A percentile compares a stretch with the other conserved stretches of the same genome.
These are phyloP conservation scores for Mycena sp. DNA, from an alignment of 1,284 basidiomycete species.

Conservation along the genomic window DNA sequence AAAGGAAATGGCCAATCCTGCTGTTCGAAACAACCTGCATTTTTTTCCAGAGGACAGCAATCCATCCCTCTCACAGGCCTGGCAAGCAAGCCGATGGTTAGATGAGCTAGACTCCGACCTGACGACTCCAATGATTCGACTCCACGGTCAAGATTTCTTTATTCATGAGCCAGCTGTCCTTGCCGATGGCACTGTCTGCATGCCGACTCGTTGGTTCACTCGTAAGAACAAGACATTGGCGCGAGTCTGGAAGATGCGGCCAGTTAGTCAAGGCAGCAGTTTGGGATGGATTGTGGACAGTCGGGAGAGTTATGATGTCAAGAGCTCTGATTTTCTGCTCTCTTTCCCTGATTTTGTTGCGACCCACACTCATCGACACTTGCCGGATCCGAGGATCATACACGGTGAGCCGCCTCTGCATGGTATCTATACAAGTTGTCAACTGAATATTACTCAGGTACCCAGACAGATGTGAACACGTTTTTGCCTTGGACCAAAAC, in stretches of 20 bases:
- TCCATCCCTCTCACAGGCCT: constrained; percentile 30
- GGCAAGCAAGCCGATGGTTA: constrained; percentile 39
- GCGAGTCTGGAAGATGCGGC: constrained; percentile 26
- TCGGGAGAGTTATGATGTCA: constrained; percentile 18
- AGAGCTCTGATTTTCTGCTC: constrained; percentile 22
- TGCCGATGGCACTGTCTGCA: constrained; percentile 31
- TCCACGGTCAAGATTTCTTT: constrained; percentile 41
- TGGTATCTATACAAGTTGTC: neutral
- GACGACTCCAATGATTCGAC: constrained; percentile 41
- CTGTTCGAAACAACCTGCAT: constrained; percentile 34
- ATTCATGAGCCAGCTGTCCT: constrained; percentile 38
- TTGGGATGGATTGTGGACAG: constrained; percentile 30
- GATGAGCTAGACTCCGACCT: constrained; percentile 30
- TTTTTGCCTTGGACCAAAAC: constrained; percentile 1
- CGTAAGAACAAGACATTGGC: constrained; percentile 23
- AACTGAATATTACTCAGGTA: neutral
- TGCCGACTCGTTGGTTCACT: constrained; percentile 44
- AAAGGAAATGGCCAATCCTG: constrained; percentile 45
- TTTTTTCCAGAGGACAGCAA: constrained; percentile 43
- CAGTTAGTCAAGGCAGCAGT: neutral
- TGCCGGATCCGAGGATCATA: constrained; percentile 26
- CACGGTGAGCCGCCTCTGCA: neutral
- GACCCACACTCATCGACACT: neutral
- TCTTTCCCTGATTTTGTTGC: constrained; percentile 22
- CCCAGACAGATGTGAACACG: neutral